Evolutionary conservation across 495 filamentous ascomycete species (phyloP).

Genomic region (Hypoxylon lenormandii): DNA sequence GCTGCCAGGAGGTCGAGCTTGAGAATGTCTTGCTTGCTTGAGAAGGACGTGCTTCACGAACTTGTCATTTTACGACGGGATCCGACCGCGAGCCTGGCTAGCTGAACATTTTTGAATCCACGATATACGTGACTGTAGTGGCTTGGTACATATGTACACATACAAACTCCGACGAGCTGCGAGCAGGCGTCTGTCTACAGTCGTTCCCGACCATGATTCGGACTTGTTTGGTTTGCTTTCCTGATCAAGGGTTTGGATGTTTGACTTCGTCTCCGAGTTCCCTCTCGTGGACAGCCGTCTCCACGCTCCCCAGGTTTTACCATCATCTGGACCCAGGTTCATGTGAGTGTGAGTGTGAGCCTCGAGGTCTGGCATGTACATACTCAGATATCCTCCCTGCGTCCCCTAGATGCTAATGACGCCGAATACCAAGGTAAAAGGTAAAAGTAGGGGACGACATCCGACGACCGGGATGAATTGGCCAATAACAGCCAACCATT

Average conservation of each 20-base stretch:
- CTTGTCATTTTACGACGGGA: constrained; percentile 11
- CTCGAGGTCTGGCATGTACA: neutral
- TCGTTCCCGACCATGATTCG: constrained; percentile 24
- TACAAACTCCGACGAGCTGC: constrained; percentile 31
- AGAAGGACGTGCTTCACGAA: constrained; percentile 26
- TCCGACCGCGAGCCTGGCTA: constrained; percentile 9
- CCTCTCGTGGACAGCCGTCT: constrained; percentile 42
- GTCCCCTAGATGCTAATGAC: constrained; percentile 21
- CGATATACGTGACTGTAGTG: constrained; percentile 12
- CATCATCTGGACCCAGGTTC: constrained; percentile 10
- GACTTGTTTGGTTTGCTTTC: constrained; percentile 38
- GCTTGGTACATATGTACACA: no score
- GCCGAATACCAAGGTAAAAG: constrained; percentile 16
- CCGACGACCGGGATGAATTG: constrained; percentile 35
- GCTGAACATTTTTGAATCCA: constrained; percentile 18
- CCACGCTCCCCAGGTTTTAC: constrained; percentile 14
- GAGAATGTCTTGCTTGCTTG: constrained; percentile 22
- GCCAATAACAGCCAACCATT: constrained; percentile 31
- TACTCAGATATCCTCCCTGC: constrained; percentile 17
- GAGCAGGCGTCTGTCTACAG: constrained; percentile 19
- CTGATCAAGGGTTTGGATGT: constrained; percentile 29
- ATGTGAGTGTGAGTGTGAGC: neutral
- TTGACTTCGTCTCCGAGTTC: constrained; percentile 39
- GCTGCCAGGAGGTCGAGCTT: constrained; percentile 20
- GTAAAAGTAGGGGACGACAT: constrained; percentile 30